A percentile compares a stretch with the other conserved stretches of the same genome.
These are phyloP conservation scores for Penicillium sp. DNA, from an alignment of 2,329 filamentous ascomycete species.

Conservation along the genomic window DNA sequence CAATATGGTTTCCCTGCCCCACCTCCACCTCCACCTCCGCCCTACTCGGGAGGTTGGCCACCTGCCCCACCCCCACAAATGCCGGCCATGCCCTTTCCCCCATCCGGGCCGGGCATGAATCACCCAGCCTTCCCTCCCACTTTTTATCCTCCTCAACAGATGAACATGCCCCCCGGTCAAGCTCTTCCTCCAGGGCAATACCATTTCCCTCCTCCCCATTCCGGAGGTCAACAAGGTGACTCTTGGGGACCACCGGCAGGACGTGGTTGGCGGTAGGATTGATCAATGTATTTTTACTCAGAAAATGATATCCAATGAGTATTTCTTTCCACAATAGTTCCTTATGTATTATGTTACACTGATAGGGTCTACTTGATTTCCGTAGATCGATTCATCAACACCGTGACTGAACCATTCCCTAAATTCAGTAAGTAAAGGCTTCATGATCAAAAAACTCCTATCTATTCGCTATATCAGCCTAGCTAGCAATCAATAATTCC, in stretches of 20 bases:
- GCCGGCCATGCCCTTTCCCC: conserved; percentile 22
- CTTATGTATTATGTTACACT: too few relatives aligned
- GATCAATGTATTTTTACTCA: background rate
- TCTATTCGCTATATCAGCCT: too few relatives aligned
- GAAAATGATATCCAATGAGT: background rate
- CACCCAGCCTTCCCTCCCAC: conserved; percentile 27
- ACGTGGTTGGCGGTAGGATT: conserved; percentile 13
- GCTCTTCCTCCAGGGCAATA: conserved; percentile 29
- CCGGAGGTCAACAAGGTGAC: conserved; percentile 21
- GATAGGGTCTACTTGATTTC: too few relatives aligned
- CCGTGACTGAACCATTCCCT: too few relatives aligned
- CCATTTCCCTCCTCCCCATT: conserved; percentile 35
- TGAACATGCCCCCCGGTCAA: conserved; percentile 23
- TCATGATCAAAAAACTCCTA: too few relatives aligned
- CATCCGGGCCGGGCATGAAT: conserved; percentile 16
- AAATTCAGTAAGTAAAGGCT: too few relatives aligned
- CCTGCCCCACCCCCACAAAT: conserved; percentile 33
- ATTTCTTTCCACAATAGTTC: background rate
- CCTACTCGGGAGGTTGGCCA: conserved; percentile 38
- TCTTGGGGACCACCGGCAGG: conserved; percentile 19
- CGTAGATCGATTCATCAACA: too few relatives aligned
- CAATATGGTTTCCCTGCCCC: conserved; percentile 21
- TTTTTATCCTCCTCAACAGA: conserved; percentile 23
- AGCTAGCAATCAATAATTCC: too few relatives aligned
- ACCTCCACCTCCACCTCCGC: conserved; percentile 24